Base-by-base conservation (phyloP, 2,329 filamentous ascomycete species). In the Nemania bipapillata region DNA sequence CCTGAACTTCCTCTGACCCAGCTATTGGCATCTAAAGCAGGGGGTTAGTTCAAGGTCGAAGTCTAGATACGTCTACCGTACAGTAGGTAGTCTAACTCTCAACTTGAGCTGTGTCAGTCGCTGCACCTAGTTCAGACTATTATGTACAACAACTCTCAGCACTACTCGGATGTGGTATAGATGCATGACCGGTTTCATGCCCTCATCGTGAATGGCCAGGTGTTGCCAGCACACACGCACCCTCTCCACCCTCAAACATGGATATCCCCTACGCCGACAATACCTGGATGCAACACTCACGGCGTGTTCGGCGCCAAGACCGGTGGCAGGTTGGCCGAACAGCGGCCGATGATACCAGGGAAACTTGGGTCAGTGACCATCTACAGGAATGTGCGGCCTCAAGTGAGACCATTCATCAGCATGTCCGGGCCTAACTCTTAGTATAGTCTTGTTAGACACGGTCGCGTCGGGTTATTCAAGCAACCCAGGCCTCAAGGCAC, bases 171-270 rank as follows among this genome's bases (percentile, higher is more conserved):
- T 66, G 64, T 12, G 58, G 64, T 52, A 45, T 66, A 64, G 45
- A 50, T 54, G 68, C 64, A 61, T 70, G 54, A 28, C 45, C 53
- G 52, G 40, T 65, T 68, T 63, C 55, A 63, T 30, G 42, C 57
- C 52, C 40, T 35, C n/a, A 9, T 62, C 35, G 35, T 71, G 69
- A 69, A 60, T 66, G 69, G 69, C 55, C 63, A 50, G 69, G 17
- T 52, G 28, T 11, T 71, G 69, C 63, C 69, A 71, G 57, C 69
- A 69, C 66, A 71, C 37, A 59, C 53, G 42, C 62, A 66, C 55
- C 52, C 66, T 70, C 69, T 64, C 69, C 66, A 69, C 69, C 47
- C 42, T 20, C 54, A 20, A 63, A 50, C 68, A 68, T 70, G 65
- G 68, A 63, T 68, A 61, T 64, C 47, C 68, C 61, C 49, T 58